A percentile compares a stretch with the other conserved stretches of the same genome.
Conservation (phyloP, 2,329 filamentous ascomycete genomes). For the Alternaria brassicicola region DNA sequence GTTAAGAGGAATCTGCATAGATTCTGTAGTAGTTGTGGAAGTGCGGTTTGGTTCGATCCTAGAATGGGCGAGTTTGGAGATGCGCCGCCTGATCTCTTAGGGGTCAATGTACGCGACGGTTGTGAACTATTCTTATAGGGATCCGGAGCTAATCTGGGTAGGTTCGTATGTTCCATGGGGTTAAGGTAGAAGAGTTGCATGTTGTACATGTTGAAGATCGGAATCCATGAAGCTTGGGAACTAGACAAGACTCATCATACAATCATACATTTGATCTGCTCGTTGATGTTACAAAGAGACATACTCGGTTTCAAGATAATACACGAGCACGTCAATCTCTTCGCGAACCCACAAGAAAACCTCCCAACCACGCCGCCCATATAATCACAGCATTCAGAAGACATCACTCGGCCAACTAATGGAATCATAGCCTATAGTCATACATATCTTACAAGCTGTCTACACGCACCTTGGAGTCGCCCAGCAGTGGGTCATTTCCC, state of each 20-base stretch:
- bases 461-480: neutral
- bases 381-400: neutral
- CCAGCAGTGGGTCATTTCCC: neutral
- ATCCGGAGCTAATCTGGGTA: conserved; percentile 18
- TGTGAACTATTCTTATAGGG: neutral
- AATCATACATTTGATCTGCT: neutral
- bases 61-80: conserved; percentile 27
- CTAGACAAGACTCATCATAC: neutral
- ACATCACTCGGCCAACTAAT: neutral
- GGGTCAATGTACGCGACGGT: conserved; percentile 34
- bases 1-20: conserved; percentile 32
- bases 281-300: neutral
- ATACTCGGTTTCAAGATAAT: neutral
- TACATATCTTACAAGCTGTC: rapidly evolving
- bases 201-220: conserved; percentile 30
- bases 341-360: neutral
- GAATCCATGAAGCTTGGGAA: neutral
- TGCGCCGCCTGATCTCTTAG: conserved; percentile 27
- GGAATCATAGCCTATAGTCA: neutral
- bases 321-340: neutral
- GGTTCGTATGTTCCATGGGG: conserved; percentile 23
- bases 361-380: neutral
- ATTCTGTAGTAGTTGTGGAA: conserved; percentile 39
- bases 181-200: conserved; percentile 33
- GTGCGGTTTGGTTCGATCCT: conserved; percentile 38